Evolutionary conservation across 495 filamentous ascomycete genomes (phyloP).

Genomic region (Patellaria atrata): DNA sequence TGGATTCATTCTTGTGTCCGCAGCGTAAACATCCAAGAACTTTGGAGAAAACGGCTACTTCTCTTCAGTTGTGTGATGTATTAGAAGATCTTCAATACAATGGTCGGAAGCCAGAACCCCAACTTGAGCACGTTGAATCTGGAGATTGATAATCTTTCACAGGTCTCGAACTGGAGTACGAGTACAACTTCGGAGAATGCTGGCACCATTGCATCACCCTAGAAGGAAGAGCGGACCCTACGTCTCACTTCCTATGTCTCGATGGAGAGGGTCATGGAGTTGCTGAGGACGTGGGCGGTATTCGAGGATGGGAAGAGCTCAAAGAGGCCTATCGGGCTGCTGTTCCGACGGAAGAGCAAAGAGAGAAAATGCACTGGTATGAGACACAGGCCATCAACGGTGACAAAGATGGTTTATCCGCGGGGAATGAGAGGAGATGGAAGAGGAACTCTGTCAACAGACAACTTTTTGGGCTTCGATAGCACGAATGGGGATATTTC

Average conservation of each 20-base stretch:
- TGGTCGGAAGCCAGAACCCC: too few species aligned
- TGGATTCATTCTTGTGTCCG: too few species aligned
- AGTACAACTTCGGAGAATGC: constrained; percentile 25
- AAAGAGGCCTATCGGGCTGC: constrained; percentile 18
- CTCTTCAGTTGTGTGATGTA: too few species aligned
- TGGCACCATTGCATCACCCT: constrained; percentile 21
- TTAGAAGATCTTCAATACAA: too few species aligned
- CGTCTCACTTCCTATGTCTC: constrained; percentile 12
- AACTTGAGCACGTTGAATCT: too few species aligned
- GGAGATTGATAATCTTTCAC: too few species aligned
- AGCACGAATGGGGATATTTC: neutral
- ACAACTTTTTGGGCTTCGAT: too few species aligned
- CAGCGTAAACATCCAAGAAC: too few species aligned
- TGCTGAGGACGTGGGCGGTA: constrained; percentile 19
- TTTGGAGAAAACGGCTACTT: too few species aligned
- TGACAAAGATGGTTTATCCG: constrained; percentile 14
- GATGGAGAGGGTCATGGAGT: constrained; percentile 16
- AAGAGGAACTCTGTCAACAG: neutral
- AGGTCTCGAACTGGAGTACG: constrained; percentile 11
- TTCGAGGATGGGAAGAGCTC: constrained; percentile 17
- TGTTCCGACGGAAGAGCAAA: constrained; percentile 10
- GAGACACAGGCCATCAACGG: constrained; percentile 15
- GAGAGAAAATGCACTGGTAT: constrained; percentile 16
- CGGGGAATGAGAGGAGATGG: neutral
- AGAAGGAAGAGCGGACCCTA: constrained; percentile 12